Evolutionary conservation across 2,329 filamentous ascomycete species (phyloP).

Genomic region (Pyrenochaeta sp.): DNA sequence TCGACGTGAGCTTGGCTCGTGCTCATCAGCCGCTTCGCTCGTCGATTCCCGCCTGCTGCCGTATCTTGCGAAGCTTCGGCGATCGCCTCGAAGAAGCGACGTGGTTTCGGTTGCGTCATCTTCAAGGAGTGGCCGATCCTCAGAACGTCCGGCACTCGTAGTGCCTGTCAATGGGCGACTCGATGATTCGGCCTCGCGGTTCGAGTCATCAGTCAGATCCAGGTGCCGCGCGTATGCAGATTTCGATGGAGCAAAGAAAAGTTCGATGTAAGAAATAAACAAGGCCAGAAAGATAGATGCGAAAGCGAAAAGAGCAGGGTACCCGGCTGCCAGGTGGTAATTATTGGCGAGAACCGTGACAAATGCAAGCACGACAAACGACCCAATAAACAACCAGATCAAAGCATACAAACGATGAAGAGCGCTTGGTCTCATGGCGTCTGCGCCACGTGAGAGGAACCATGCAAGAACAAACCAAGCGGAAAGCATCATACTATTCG

Average conservation of each 20-base stretch:
- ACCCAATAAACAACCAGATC: constrained; percentile 81
- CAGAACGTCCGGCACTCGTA: constrained; percentile 38
- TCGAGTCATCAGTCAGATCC: constrained; percentile 28
- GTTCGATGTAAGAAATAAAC: constrained; percentile 77
- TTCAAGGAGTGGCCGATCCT: constrained; percentile 40
- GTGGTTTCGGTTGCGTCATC: constrained; percentile 63
- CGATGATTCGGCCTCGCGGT: constrained; percentile 36
- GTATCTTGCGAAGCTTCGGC: constrained; percentile 65
- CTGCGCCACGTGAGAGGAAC: constrained; percentile 80
- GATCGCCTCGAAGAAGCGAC: constrained; percentile 61
- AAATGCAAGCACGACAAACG: constrained; percentile 75
- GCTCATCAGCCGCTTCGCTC: constrained; percentile 41
- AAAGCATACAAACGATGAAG: constrained; percentile 82
- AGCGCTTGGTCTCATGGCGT: constrained; percentile 82
- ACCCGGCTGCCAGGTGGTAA: constrained; percentile 75
- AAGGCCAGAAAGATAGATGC: constrained; percentile 76
- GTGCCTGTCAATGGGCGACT: constrained; percentile 45
- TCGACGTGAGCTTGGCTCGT: constrained; percentile 47
- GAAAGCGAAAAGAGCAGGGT: constrained; percentile 82
- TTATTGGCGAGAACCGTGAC: constrained; percentile 80
- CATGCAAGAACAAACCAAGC: constrained; percentile 83
- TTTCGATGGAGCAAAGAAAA: constrained; percentile 76
- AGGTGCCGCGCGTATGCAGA: constrained; percentile 69
- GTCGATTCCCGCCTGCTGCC: constrained; percentile 49
- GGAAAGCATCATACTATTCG: constrained; percentile 74